phyloP scores from a whole-genome alignment of 148 eudicot species.

The Chenopodium berlandieri region DNA sequence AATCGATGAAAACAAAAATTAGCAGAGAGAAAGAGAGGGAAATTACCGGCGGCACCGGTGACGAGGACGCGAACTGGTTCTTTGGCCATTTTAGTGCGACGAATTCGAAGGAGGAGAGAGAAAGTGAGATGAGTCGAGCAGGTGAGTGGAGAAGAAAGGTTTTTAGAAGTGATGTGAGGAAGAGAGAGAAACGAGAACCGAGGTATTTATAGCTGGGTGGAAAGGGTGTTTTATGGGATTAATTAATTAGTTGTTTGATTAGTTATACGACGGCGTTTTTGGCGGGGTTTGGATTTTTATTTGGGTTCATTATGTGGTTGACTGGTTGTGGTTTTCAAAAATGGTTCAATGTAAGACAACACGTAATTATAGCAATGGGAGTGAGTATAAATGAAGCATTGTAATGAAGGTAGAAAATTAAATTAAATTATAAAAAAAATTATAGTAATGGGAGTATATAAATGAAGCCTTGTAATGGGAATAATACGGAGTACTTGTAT shows the following conservation, averaged over 20 bases:
- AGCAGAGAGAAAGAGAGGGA: not conserved
- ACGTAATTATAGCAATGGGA: no score
- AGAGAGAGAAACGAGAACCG: not conserved
- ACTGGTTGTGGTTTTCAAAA: not conserved
- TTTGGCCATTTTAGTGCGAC: slow-evolving; percentile 39
- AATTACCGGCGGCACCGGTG: slow-evolving; percentile 80
- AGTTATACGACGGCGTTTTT: not conserved
- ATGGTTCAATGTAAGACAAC: no score
- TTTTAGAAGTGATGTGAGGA: not conserved
- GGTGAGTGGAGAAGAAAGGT: slow-evolving; percentile 5
- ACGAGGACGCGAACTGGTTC: slow-evolving; percentile 75
- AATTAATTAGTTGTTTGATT: not conserved
- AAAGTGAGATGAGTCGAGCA: slow-evolving; percentile 5
- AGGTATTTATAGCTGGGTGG: not conserved
- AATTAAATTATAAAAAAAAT: no score
- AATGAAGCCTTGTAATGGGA: no score
- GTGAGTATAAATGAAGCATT: no score
- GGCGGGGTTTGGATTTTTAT: not conserved
- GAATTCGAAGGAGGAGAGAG: slow-evolving; percentile 14
- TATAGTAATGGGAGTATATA: no score
- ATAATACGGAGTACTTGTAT: no score
- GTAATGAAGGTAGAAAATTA: no score
- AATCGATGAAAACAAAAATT: not conserved
- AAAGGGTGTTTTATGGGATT: not conserved
- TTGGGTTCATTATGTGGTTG: not conserved